These are phyloP conservation scores for Aspergillus awamori DNA, from an alignment of 2,329 filamentous ascomycete genomes.

Conservation along the genomic window DNA sequence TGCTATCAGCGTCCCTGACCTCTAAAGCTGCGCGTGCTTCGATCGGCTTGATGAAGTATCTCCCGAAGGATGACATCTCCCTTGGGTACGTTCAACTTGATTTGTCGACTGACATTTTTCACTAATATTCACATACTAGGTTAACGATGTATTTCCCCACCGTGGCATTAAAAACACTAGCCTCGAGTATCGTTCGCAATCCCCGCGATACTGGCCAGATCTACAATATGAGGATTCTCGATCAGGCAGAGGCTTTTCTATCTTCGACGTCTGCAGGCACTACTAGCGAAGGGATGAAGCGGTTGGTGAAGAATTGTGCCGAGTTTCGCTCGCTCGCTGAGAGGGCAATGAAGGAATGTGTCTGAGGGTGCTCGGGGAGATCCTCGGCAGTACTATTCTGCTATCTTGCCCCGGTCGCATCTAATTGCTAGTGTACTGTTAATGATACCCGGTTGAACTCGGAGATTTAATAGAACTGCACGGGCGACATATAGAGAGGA, in stretches of 20 bases:
- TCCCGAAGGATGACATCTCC: constrained; percentile 17
- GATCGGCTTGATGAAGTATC: constrained; percentile 20
- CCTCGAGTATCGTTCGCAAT: constrained; percentile 20
- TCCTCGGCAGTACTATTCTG: not conserved
- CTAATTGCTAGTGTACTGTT: not conserved
- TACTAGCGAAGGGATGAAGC: constrained; percentile 14
- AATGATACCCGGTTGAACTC: no score
- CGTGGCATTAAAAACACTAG: constrained; percentile 20
- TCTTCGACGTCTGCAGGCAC: constrained; percentile 11
- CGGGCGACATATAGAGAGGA: no score
- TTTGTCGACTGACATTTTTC: no score
- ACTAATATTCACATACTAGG: not conserved
- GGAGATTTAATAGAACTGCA: no score
- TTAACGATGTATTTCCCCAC: constrained; percentile 22
- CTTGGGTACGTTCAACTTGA: constrained; percentile 16
- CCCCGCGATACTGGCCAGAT: constrained; percentile 15
- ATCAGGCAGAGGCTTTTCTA: constrained; percentile 19
- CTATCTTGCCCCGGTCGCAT: not conserved
- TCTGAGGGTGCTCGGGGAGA: not conserved
- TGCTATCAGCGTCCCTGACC: constrained; percentile 18
- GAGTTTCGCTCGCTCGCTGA: constrained; percentile 21
- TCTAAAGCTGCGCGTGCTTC: constrained; percentile 23
- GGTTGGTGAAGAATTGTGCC: constrained; percentile 18
- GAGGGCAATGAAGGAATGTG: not conserved
- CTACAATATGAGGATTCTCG: constrained; percentile 18